Conservation (phyloP, 2,329 filamentous ascomycete species). For the Ustulina deusta region DNA sequence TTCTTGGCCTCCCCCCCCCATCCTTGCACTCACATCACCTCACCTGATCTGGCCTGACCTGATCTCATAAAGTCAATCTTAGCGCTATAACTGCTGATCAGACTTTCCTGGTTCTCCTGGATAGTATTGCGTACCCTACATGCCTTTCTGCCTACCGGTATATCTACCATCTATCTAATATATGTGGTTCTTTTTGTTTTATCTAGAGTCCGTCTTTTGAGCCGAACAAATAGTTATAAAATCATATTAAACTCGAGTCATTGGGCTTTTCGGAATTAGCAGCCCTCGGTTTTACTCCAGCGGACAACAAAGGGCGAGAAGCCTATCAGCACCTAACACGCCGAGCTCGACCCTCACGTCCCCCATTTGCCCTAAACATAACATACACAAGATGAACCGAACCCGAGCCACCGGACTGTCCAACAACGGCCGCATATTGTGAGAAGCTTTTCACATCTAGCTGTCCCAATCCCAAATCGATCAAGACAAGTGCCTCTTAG, state of each 20-base stretch:
- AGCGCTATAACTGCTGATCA: not conserved
- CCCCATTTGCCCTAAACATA: not conserved
- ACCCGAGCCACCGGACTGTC: conserved; percentile 3
- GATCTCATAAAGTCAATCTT: conserved; percentile 26
- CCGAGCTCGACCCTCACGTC: not conserved
- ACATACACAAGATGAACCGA: not conserved
- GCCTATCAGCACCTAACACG: not conserved
- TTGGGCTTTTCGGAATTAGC: not conserved
- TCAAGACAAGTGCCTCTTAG: not conserved
- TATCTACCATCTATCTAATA: conserved; percentile 4
- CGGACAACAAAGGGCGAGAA: not conserved
- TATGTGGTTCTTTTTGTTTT: not conserved
- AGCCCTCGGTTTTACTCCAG: not conserved
- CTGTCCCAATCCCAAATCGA: not conserved
- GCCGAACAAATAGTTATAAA: not conserved
- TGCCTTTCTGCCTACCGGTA: not conserved
- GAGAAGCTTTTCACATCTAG: conserved; percentile 9
- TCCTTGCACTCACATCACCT: conserved; percentile 5
- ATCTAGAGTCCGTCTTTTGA: not conserved
- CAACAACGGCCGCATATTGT: conserved; percentile 28
- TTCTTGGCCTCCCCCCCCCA: conserved; percentile 21
- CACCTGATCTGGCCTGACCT: conserved; percentile 25
- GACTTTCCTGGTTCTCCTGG: not conserved
- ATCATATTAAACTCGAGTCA: not conserved
- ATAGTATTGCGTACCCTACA: not conserved